phyloP scores from a whole-genome alignment of 768 basidiomycete genomes.

The Boletus sp. region DNA sequence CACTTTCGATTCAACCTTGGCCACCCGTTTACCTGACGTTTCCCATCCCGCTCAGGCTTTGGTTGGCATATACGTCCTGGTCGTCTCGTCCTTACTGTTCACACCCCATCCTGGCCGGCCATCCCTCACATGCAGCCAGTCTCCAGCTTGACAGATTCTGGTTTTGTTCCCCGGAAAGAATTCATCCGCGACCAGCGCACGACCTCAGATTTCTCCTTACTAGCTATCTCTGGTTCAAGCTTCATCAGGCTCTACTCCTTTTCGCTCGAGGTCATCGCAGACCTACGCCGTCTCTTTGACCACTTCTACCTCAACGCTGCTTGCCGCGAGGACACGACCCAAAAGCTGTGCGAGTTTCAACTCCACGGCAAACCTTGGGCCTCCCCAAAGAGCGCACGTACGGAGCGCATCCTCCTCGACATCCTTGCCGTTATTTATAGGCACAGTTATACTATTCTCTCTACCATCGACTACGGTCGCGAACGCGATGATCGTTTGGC shows the following conservation, averaged over 20 bases:
- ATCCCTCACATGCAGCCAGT: slow-evolving; percentile 31
- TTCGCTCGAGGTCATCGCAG: slow-evolving; percentile 46
- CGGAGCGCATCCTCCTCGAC: slow-evolving; percentile 69
- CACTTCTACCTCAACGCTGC: slow-evolving; percentile 39
- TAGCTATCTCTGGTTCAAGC: slow-evolving; percentile 64
- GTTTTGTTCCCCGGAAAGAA: slow-evolving; percentile 68
- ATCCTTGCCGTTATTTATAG: slow-evolving; percentile 61
- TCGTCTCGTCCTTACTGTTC: slow-evolving; percentile 19
- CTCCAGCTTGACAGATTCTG: slow-evolving; percentile 38
- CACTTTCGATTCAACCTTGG: slow-evolving; percentile 27
- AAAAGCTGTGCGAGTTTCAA: slow-evolving; percentile 63
- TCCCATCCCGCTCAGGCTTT: slow-evolving; percentile 29
- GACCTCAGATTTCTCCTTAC: slow-evolving; percentile 61
- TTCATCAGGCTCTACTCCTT: slow-evolving; percentile 72
- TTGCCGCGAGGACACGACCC: slow-evolving; percentile 51
- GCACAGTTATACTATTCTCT: slow-evolving; percentile 60
- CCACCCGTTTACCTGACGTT: slow-evolving; percentile 40
- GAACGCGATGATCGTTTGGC: slow-evolving; percentile 71
- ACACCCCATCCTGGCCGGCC: slow-evolving; percentile 23
- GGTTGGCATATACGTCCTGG: slow-evolving; percentile 25
- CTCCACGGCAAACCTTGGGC: slow-evolving; percentile 73
- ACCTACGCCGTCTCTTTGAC: slow-evolving; percentile 57
- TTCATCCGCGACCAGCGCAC: slow-evolving; percentile 58
- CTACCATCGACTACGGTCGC: slow-evolving; percentile 72
- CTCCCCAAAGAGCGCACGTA: slow-evolving; percentile 57